A percentile compares a stretch with the other conserved stretches of the same genome.
These are phyloP conservation scores for Ambrosiella cleistominuta DNA, from an alignment of 2,329 filamentous ascomycete genomes.

Conservation along the genomic window DNA sequence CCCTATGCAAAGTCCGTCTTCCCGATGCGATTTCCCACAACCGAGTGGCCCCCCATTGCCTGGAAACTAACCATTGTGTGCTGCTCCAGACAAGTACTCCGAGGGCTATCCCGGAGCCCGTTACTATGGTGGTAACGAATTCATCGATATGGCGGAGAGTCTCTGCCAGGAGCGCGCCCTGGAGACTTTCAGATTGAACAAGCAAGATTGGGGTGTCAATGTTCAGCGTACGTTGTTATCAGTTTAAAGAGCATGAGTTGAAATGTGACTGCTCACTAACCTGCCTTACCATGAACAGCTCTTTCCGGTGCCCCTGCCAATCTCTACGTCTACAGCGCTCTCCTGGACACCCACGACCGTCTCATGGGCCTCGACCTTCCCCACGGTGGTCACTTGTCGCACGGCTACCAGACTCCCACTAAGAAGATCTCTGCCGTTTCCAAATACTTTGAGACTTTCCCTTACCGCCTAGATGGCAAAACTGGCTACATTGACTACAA, in stretches of 20 bases:
- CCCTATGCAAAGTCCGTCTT: constrained; percentile 69
- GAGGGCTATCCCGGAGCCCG: constrained; percentile 92
- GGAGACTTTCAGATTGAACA: constrained; percentile 66
- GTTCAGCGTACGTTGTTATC: constrained; percentile 53
- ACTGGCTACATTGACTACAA: constrained; percentile 94
- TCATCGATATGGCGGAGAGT: constrained; percentile 79
- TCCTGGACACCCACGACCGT: constrained; percentile 82
- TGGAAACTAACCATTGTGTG: constrained; percentile 5
- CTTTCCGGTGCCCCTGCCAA: constrained; percentile 62
- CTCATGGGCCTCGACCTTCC: constrained; percentile 95
- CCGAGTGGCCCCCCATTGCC: not conserved
- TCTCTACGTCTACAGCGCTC: constrained; percentile 84
- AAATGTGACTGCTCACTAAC: not conserved
- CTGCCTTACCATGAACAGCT: constrained; percentile 28
- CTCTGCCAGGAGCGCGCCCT: constrained; percentile 82
- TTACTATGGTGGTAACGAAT: constrained; percentile 94
- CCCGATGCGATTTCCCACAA: not conserved
- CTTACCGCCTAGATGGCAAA: constrained; percentile 76
- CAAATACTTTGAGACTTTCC: constrained; percentile 96
- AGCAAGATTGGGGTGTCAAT: constrained; percentile 89
- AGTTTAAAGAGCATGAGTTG: not conserved
- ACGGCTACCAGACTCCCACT: constrained; percentile 90
- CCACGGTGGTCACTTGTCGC: constrained; percentile 87
- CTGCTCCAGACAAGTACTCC: constrained; percentile 71
- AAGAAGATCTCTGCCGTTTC: constrained; percentile 96